Conservation (phyloP, 805 yeast genomes). For the Yarrowia sp. region DNA sequence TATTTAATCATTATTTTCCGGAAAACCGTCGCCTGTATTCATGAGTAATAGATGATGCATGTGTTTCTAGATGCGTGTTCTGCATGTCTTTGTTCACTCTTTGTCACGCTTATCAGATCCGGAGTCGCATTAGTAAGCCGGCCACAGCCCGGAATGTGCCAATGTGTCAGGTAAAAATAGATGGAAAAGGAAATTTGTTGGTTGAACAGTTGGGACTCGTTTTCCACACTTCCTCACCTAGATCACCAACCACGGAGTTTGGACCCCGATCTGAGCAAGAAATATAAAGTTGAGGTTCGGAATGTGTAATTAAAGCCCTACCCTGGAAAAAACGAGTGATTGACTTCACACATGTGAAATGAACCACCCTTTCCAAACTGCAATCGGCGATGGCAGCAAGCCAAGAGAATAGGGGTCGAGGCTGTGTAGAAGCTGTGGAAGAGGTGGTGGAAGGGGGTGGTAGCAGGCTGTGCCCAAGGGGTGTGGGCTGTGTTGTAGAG, state of each 20-base stretch:
- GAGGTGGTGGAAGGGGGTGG: too few species aligned
- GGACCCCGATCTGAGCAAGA: not conserved
- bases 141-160: constrained; percentile 4
- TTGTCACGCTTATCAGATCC: not conserved
- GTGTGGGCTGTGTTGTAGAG: too few species aligned
- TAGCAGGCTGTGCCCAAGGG: too few species aligned
- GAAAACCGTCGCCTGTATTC: too few species aligned
- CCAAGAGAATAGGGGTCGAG: not conserved
- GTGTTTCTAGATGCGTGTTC: too few species aligned
- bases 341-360: not conserved
- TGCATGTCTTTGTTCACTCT: not conserved
- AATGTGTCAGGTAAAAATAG: not conserved
- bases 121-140: not conserved
- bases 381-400: constrained; percentile 9
- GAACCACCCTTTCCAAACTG: not conserved
- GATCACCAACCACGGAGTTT: too few species aligned
- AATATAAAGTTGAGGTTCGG: not conserved
- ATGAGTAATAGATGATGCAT: too few species aligned
- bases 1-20: not conserved
- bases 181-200: not conserved
- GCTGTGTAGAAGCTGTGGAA: too few species aligned
- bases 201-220: too few species aligned
- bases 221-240: not conserved
- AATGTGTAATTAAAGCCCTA: not conserved
- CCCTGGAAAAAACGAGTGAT: not conserved